Evolutionary conservation across 2,329 filamentous ascomycete species (phyloP).

Genomic region (Ceratocystis cubensis): DNA sequence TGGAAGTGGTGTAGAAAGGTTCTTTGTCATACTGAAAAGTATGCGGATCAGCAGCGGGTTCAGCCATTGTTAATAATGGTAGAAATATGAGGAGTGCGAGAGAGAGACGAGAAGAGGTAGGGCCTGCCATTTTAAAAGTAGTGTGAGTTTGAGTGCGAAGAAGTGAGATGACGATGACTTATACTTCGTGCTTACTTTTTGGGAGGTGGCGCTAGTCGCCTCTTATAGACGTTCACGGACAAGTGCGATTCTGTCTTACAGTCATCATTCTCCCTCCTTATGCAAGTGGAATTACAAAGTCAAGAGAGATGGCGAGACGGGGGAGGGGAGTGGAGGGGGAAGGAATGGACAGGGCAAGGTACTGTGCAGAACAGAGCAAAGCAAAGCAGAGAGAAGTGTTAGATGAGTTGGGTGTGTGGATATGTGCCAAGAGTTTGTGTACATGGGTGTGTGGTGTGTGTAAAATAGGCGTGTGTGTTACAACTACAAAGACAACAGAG

Average conservation of each 20-base stretch:
- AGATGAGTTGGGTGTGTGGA: neutral
- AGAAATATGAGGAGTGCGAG: neutral
- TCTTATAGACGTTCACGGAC: neutral
- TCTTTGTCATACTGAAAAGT: constrained; percentile 41
- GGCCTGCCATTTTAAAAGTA: neutral
- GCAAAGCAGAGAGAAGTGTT: too few relatives aligned
- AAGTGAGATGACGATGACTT: neutral
- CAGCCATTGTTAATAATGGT: neutral
- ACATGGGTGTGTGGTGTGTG: neutral
- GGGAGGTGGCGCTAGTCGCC: neutral
- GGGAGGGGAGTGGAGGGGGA: neutral
- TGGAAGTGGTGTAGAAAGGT: constrained; percentile 47
- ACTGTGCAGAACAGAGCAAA: neutral
- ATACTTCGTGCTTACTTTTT: neutral
- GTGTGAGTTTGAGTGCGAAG: neutral
- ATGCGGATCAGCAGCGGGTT: constrained; percentile 4
- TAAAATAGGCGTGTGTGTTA: neutral
- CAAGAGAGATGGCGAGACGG: neutral
- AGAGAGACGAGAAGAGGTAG: neutral
- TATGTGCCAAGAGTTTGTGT: neutral
- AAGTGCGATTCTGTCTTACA: neutral
- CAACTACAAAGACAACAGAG: neutral
- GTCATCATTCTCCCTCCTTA: neutral
- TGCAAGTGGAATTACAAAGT: neutral
- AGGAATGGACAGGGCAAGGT: neutral